phyloP scores from a whole-genome alignment of 768 basidiomycete species.

The Psilocybe sp. region DNA sequence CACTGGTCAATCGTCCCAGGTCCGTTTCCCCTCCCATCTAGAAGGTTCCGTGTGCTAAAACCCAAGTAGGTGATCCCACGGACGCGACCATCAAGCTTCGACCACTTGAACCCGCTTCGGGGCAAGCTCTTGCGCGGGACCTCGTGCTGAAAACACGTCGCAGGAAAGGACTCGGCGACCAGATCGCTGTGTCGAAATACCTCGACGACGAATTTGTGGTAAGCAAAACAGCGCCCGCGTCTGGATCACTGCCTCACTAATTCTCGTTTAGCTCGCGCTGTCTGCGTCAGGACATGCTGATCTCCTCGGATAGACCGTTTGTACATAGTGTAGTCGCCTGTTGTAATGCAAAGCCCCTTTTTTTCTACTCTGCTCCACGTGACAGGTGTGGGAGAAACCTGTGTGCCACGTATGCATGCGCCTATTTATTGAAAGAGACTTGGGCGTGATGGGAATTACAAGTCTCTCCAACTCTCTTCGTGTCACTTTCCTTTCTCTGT shows the following conservation, averaged over 20 bases:
- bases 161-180: slow-evolving; percentile 94
- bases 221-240: slow-evolving; percentile 26
- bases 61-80: slow-evolving; percentile 82
- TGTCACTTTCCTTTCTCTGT: slow-evolving; percentile 31
- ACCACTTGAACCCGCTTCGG: slow-evolving; percentile 95
- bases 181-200: slow-evolving; percentile 96
- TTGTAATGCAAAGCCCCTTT: background rate
- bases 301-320: slow-evolving; percentile 54
- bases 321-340: background rate
- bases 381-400: slow-evolving; percentile 34
- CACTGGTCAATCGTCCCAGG: slow-evolving; percentile 99
- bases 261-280: slow-evolving; percentile 67
- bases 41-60: slow-evolving; percentile 16
- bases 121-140: slow-evolving; percentile 91
- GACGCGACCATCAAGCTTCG: slow-evolving; percentile 96
- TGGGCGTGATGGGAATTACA: slow-evolving; percentile 19
- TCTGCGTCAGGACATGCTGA: slow-evolving; percentile 97
- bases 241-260: slow-evolving; percentile 1
- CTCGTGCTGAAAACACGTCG: slow-evolving; percentile 94
- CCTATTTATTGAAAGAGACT: slow-evolving; percentile 35
- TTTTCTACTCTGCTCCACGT: slow-evolving; percentile 26
- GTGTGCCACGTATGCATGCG: slow-evolving; percentile 42
- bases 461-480: slow-evolving; percentile 25
- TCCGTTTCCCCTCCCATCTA: slow-evolving; percentile 35
- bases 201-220: slow-evolving; percentile 96